phyloP scores from a whole-genome alignment of 805 yeast genomes.

The Alloascoidea africana region DNA sequence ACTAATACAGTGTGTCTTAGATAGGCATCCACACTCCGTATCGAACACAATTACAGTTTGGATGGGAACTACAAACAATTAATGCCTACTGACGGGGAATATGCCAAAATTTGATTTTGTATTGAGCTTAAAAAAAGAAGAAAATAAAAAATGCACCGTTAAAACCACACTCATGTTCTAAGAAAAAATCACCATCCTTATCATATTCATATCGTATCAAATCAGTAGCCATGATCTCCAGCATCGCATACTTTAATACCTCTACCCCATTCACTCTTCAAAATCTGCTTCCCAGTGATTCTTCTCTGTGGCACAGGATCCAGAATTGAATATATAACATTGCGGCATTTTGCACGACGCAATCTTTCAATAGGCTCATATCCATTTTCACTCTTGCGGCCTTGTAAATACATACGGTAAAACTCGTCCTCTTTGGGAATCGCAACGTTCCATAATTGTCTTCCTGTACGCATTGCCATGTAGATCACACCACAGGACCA shows the following conservation, averaged over 20 bases:
- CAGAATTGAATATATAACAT: slow-evolving; percentile 82
- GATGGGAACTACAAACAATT: too few species aligned
- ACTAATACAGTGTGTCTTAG: too few species aligned
- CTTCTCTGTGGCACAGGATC: slow-evolving; percentile 86
- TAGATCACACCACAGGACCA: slow-evolving; percentile 83
- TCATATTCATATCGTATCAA: too few species aligned
- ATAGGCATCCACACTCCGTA: too few species aligned
- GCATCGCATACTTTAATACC: slow-evolving; percentile 71
- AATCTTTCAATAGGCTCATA: slow-evolving; percentile 83
- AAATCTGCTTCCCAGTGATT: slow-evolving; percentile 73
- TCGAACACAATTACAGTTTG: too few species aligned
- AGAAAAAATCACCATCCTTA: too few species aligned
- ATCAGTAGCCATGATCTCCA: slow-evolving; percentile 30
- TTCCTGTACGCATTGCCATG: slow-evolving; percentile 76
- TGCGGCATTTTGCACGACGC: slow-evolving; percentile 79
- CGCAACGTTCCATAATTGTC: slow-evolving; percentile 86
- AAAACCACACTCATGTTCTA: too few species aligned
- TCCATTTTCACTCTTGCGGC: slow-evolving; percentile 71
- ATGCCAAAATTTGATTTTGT: too few species aligned
- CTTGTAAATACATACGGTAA: slow-evolving; percentile 55
- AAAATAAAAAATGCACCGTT: too few species aligned
- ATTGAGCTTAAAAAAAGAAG: too few species aligned
- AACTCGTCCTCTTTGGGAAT: slow-evolving; percentile 62
- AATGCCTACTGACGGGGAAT: too few species aligned
- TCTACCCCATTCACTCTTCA: slow-evolving; percentile 93